phyloP scores from a whole-genome alignment of 169 alveolate species.

The Eimeria necatrix region DNA sequence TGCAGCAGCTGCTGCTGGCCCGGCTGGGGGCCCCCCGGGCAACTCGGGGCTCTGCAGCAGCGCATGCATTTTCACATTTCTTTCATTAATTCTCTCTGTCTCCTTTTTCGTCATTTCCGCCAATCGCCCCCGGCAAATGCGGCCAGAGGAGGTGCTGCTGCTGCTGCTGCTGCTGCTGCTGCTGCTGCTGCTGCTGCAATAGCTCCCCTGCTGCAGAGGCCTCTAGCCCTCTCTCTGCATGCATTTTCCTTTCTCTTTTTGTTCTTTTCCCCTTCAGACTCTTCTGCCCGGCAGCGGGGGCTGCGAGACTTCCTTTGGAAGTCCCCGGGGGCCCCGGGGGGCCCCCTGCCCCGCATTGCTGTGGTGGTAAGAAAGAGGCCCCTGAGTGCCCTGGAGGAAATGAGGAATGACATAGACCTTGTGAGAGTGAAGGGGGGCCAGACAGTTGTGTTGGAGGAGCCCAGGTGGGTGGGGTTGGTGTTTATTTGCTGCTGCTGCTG shows the following conservation, averaged over 20 bases:
- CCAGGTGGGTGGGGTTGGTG: conserved; percentile 42
- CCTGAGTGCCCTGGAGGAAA: conserved; percentile 76
- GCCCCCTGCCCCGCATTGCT: conserved; percentile 79
- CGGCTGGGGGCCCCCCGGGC: conserved; percentile 7
- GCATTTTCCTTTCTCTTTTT: not conserved
- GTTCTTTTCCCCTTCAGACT: not conserved
- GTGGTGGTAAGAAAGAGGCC: conserved; percentile 88
- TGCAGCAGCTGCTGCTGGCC: too few relatives aligned
- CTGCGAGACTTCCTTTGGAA: not conserved
- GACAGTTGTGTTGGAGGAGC: conserved; percentile 77
- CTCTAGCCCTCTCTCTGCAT: not conserved
- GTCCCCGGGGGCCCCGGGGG: not conserved
- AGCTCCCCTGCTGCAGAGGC: not conserved
- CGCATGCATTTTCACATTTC: too few relatives aligned
- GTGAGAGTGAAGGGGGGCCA: conserved; percentile 53
- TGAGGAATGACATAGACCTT: conserved; percentile 59
- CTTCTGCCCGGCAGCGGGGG: too few relatives aligned
- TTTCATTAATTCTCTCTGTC: not conserved
- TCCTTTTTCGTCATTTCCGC: not conserved
- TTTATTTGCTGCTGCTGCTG: not conserved
- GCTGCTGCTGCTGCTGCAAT: too few relatives aligned
- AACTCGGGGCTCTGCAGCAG: too few relatives aligned
- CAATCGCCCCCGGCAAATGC: too few relatives aligned
- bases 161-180: too few relatives aligned
- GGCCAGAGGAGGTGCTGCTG: too few relatives aligned